Base-by-base conservation (phyloP, 2,329 filamentous ascomycete species). In the Mycosphaerella arachidis region DNA sequence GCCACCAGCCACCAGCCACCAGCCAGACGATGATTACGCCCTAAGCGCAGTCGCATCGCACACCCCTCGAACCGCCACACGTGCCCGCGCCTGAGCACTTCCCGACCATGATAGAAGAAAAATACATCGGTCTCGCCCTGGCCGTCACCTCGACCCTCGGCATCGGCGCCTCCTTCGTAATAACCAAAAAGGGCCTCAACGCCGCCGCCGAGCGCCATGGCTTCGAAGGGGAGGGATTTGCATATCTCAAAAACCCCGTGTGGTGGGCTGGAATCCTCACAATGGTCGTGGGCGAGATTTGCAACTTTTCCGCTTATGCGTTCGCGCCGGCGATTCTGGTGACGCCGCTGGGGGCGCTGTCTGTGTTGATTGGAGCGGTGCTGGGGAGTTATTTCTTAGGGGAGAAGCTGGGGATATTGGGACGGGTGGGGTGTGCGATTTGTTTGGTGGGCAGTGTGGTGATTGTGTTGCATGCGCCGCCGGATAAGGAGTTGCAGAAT, bases 271-370 rank as follows among this genome's bases (percentile, higher is more conserved):
- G 94, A 66, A 97, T 97, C 68, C 79, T 88, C 66, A 95, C 92
- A 72, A 86, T 99, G 85, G 89, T 92, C 62, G 78, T 95, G 48
- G 94, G 94, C 72, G 94, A 99, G 78, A 81, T 97, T 60, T 95
- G 92, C 78, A 99, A 99, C 77, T 99, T 99, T 74, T 92, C 92
- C 54, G 94, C 94, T 63, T 99, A 99, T 74, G 94, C 94, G 7
- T 99, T 97, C 77, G 94, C 94, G 66, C 94, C 94, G 45, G 95
- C 94, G n/a, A 99, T 99, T 76, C 83, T 99, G 56, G 94, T 99
- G 45, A 99, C 94, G 5, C 94, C 94, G 29, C 81, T 99, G 27
- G 94, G 94, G 63, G 94, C 94, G 58, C 82, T 99, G 63, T 94
- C 91, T 72, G 95, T 99, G 59, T 81, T 99, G 66, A 97, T 99